Evolutionary conservation across 805 yeast species (phyloP).

Genomic region (Saturnispora zaruensis): DNA sequence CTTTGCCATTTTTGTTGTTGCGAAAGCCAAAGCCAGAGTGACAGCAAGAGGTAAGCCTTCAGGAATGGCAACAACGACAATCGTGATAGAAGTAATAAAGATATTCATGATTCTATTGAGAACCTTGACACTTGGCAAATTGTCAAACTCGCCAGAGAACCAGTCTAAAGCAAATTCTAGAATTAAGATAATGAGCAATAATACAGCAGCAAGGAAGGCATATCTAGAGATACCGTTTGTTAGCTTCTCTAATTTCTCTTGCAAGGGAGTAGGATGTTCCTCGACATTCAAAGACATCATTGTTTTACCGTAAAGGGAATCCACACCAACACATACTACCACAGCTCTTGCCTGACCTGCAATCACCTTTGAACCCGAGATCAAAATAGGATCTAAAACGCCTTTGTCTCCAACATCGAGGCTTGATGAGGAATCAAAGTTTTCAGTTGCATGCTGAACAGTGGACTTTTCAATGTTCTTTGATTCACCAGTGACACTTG

Average conservation of each 20-base stretch:
- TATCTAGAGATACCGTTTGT: conserved; percentile 95
- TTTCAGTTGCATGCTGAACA: conserved; percentile 34
- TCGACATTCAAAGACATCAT: conserved; percentile 80
- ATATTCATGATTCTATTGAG: conserved; percentile 80
- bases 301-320: conserved; percentile 88
- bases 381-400: conserved; percentile 69
- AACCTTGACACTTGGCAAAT: conserved; percentile 55
- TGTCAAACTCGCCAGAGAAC: conserved; percentile 24
- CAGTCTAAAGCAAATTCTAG: conserved; percentile 43
- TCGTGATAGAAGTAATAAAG: conserved; percentile 82
- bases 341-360: conserved; percentile 82
- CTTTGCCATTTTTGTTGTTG: conserved; percentile 95
- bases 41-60: conserved; percentile 98
- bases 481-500: conserved; percentile 90
- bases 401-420: conserved; percentile 34
- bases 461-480: conserved; percentile 66
- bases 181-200: conserved; percentile 74
- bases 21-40: conserved; percentile 92
- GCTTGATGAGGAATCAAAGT: conserved; percentile 16
- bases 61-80: conserved; percentile 97
- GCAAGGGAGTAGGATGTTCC: conserved; percentile 82
- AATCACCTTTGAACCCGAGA: conserved; percentile 83
- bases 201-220: conserved; percentile 76
- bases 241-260: conserved; percentile 64
- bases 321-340: conserved; percentile 82